These are phyloP conservation scores for Vinca major DNA, from an alignment of 305 asterid genomes.

Conservation along the genomic window DNA sequence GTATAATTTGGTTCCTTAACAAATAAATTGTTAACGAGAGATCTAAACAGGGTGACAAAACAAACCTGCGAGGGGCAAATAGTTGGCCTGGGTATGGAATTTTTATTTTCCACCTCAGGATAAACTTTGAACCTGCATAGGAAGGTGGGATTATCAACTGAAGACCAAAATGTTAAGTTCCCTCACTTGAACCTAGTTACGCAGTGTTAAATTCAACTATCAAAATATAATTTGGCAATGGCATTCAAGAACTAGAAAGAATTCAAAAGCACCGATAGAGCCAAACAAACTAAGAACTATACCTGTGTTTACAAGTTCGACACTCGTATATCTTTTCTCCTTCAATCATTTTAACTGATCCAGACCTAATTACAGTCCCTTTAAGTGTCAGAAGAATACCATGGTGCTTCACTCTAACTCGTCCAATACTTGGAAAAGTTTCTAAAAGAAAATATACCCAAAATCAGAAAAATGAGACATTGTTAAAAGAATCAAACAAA, in stretches of 20 bases:
- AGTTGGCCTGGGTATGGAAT: slow-evolving; percentile 59
- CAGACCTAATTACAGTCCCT: slow-evolving; percentile 92
- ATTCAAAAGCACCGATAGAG: background rate
- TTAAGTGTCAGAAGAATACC: slow-evolving; percentile 88
- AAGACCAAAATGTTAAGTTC: background rate
- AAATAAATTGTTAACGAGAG: background rate
- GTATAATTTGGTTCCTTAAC: background rate
- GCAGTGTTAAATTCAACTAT: background rate
- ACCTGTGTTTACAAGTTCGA: slow-evolving; percentile 84
- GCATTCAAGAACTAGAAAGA: background rate
- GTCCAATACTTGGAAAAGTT: slow-evolving; percentile 93
- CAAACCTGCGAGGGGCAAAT: slow-evolving; percentile 83
- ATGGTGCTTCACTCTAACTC: slow-evolving; percentile 81
- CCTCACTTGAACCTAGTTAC: background rate
- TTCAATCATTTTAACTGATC: slow-evolving; percentile 94
- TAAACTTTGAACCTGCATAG: slow-evolving; percentile 65
- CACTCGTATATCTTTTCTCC: slow-evolving; percentile 84
- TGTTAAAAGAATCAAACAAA: background rate
- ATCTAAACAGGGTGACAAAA: slow-evolving; percentile 15
- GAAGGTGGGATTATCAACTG: slow-evolving; percentile 7
- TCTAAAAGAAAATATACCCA: slow-evolving; percentile 27
- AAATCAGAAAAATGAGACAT: slow-evolving; percentile 13
- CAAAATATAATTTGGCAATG: background rate
- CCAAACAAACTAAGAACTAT: background rate
- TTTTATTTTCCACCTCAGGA: slow-evolving; percentile 91